Evolutionary conservation across 306 rosid genomes (phyloP).

Genomic region (Oxytropis ochrocephala): DNA sequence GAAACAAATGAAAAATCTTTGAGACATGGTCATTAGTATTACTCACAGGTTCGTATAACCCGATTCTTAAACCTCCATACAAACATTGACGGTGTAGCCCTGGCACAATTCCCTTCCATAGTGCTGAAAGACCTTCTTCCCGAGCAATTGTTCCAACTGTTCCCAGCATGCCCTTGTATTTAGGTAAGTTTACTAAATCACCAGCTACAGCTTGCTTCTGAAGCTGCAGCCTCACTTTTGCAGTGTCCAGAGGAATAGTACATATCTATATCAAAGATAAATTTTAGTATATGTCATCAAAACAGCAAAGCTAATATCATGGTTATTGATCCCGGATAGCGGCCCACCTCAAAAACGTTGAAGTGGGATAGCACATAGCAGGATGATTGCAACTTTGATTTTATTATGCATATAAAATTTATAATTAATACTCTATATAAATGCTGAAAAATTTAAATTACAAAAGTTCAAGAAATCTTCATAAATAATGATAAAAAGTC

Average conservation of each 20-base stretch:
- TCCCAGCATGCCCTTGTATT: constrained; percentile 88
- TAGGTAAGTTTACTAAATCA: constrained; percentile 56
- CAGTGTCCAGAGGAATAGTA: constrained; percentile 94
- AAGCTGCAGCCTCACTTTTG: constrained; percentile 96
- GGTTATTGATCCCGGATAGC: no score
- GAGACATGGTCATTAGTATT: neutral
- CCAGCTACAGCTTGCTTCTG: constrained; percentile 71
- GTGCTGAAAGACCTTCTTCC: constrained; percentile 84
- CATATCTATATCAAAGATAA: constrained; percentile 48
- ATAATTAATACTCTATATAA: no score
- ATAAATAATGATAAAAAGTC: no score
- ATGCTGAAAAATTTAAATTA: no score
- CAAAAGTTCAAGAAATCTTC: no score
- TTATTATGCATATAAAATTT: no score
- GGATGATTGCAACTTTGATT: no score
- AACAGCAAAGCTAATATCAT: no score
- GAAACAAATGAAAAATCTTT: constrained; percentile 2
- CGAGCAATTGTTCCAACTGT: constrained; percentile 90
- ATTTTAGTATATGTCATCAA: neutral
- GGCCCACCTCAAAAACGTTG: no score
- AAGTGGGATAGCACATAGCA: no score
- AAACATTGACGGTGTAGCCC: constrained; percentile 93
- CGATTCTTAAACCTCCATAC: constrained; percentile 87
- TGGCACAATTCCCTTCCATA: constrained; percentile 95
- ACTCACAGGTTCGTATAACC: constrained; percentile 91